These are phyloP conservation scores for Stemphylium lycopersici DNA, from an alignment of 2,329 filamentous ascomycete genomes.

Conservation along the genomic window DNA sequence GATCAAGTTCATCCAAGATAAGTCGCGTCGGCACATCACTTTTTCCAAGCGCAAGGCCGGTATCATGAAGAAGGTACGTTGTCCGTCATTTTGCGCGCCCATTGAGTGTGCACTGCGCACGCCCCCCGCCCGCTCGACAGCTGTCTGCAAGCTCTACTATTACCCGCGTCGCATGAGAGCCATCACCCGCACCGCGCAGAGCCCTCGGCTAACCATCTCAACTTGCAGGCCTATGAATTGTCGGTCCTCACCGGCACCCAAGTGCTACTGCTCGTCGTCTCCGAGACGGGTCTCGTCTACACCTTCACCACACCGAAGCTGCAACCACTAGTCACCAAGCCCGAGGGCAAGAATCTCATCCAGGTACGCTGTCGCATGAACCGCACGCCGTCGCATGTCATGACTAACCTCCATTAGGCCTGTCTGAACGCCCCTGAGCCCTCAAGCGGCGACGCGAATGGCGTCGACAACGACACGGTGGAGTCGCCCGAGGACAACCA, in stretches of 20 bases:
- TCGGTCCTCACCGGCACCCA: slow-evolving; percentile 98
- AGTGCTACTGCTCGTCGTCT: slow-evolving; percentile 94
- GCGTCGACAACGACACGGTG: slow-evolving; percentile 62
- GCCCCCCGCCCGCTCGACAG: slow-evolving; percentile 18
- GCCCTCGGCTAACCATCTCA: slow-evolving; percentile 36
- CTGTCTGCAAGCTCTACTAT: slow-evolving; percentile 15
- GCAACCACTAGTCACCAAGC: slow-evolving; percentile 96
- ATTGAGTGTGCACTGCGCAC: not conserved
- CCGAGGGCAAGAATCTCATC: slow-evolving; percentile 98
- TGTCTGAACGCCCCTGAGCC: slow-evolving; percentile 97
- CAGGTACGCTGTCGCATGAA: slow-evolving; percentile 69
- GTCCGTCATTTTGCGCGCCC: not conserved
- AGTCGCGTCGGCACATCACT: slow-evolving; percentile 98
- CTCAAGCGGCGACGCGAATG: slow-evolving; percentile 72
- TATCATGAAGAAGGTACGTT: slow-evolving; percentile 98
- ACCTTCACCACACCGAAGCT: slow-evolving; percentile 99
- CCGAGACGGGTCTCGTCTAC: slow-evolving; percentile 95
- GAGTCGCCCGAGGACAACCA: slow-evolving; percentile 93
- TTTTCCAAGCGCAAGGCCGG: slow-evolving; percentile 99
- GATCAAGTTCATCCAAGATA: slow-evolving; percentile 99
- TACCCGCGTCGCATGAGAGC: slow-evolving; percentile 41
- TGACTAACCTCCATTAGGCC: slow-evolving; percentile 66
- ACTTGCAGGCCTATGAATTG: slow-evolving; percentile 86
- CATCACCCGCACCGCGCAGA: too few species aligned
- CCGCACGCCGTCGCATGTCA: slow-evolving; percentile 11